These are phyloP conservation scores for Candida anglica DNA, from an alignment of 805 yeast species.

Conservation along the genomic window DNA sequence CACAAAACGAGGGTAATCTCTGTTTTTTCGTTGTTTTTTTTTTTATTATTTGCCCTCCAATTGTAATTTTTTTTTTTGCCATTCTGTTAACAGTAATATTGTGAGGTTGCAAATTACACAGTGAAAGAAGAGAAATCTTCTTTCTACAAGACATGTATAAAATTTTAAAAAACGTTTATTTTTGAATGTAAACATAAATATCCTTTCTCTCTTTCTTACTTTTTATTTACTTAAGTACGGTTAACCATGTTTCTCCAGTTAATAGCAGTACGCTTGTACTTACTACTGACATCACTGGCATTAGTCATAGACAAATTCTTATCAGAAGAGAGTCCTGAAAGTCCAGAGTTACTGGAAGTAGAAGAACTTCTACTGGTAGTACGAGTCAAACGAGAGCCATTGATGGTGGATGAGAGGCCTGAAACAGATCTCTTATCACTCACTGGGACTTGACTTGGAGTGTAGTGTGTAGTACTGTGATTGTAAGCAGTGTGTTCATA, in stretches of 20 bases:
- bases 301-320: constrained; percentile 10
- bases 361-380: constrained; percentile 17
- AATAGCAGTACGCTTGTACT: constrained; percentile 31
- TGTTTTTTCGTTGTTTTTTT: too few species aligned
- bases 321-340: constrained; percentile 23
- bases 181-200: too few species aligned
- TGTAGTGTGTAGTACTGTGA: constrained; percentile 14
- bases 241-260: constrained; percentile 30
- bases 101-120: too few species aligned
- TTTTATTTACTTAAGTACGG: constrained; percentile 1
- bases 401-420: constrained; percentile 7
- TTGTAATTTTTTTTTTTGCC: too few species aligned
- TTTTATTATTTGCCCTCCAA: too few species aligned
- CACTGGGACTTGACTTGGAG: constrained; percentile 8
- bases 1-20: constrained; percentile 2
- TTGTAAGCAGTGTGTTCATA: constrained; percentile 24
- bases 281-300: constrained; percentile 5
- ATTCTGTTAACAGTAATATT: too few species aligned
- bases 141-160: too few species aligned
- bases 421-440: constrained; percentile 17
- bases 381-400: constrained; percentile 20
- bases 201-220: too few species aligned
- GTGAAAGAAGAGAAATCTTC: too few species aligned
- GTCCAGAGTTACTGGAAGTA: constrained; percentile 22
- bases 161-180: too few species aligned